Evolutionary conservation across 2,329 filamentous ascomycete species (phyloP), one percentile per base, ranked within the genome.

Genomic region (Botryotinia narcissicola): DNA sequence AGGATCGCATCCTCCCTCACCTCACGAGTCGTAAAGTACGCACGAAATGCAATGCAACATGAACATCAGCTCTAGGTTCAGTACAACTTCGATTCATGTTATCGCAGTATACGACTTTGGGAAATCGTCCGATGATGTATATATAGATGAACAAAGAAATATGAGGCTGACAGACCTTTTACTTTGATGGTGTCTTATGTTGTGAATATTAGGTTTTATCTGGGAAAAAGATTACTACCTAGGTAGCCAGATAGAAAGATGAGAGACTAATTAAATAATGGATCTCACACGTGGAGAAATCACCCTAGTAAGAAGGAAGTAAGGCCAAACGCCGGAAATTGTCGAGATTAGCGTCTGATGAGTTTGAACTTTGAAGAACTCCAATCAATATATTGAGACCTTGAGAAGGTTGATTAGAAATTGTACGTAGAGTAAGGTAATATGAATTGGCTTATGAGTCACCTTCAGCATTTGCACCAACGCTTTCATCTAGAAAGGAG

Each of bases 51-150:
- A 68, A 57, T n/a, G 37, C 48, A 57, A 22, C 66, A 57, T 68
- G 66, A 69, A 25, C 48, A 69, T 40, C 66, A 42, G 48, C 48
- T 42, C n/a, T 37, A 69, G 51, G 40, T 69, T 44, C 10, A 37
- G 66, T 44, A 69, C 66, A 57, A 44, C 66, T 42, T 10, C 25
- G n/a, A 32, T 32, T n/a, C 42, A 57, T 32, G 32, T n/a, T 32
- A 32, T 69, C 37, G 66, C 57, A 32, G 66, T 51, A 69, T 18
- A 29, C 8, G 20, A 44, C 4, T 69, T 12, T 32, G 5, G 10
- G 22, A 68, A 18, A 57, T 69, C n/a, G 48, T 69, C 44, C 66
- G 48, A 69, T 68, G 66, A 32, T 69, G 35, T 42, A 42, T 54
- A 68, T 57, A 40, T 42, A 57, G 29, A 69, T 25, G n/a, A 37